Percentiles rank a stretch among this genome's conserved stretches.
These are phyloP conservation scores for Lyophyllum decastes DNA, from an alignment of 768 basidiomycete species.

Conservation along the genomic window DNA sequence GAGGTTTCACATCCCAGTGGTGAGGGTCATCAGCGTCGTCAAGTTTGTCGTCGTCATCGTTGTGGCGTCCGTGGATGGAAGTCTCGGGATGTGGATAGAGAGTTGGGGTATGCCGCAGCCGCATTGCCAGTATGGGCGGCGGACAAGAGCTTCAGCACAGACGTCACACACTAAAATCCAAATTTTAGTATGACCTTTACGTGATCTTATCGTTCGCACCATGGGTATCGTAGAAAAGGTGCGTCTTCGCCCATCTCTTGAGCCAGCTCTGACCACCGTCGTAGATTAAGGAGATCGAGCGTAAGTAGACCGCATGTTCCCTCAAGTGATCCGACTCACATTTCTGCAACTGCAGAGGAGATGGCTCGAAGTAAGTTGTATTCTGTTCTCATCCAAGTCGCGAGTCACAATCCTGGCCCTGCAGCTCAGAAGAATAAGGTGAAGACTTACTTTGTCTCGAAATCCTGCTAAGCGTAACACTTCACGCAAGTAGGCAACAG, in stretches of 20 bases:
- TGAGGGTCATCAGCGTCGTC: constrained; percentile 41
- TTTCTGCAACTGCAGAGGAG: constrained; percentile 62
- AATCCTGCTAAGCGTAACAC: constrained; percentile 10
- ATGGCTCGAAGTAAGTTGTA: constrained; percentile 87
- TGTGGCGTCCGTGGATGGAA: constrained; percentile 41
- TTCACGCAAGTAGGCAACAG: constrained; percentile 68
- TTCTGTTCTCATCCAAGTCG: neutral
- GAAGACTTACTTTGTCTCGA: constrained; percentile 10
- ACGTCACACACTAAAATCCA: constrained; percentile 1
- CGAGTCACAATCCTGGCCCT: constrained; percentile 2
- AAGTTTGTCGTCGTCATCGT: constrained; percentile 50
- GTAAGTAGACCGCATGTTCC: constrained; percentile 44
- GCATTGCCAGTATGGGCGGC: constrained; percentile 22
- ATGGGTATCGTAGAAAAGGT: constrained; percentile 98
- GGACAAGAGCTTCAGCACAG: constrained; percentile 10
- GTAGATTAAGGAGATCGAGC: constrained; percentile 95
- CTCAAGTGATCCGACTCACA: neutral
- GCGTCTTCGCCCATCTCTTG: neutral
- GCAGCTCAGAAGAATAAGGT: constrained; percentile 96
- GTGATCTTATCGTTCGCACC: constrained; percentile 25
- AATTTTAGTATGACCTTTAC: neutral
- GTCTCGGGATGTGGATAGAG: constrained; percentile 64
- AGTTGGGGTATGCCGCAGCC: constrained; percentile 66
- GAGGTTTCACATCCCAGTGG: constrained; percentile 35
- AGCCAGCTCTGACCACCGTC: neutral